Percentiles rank a stretch among this genome's conserved stretches.
Evolutionary conservation across 257 asterid genomes (phyloP).

Genomic region (Fraxinus americana): DNA sequence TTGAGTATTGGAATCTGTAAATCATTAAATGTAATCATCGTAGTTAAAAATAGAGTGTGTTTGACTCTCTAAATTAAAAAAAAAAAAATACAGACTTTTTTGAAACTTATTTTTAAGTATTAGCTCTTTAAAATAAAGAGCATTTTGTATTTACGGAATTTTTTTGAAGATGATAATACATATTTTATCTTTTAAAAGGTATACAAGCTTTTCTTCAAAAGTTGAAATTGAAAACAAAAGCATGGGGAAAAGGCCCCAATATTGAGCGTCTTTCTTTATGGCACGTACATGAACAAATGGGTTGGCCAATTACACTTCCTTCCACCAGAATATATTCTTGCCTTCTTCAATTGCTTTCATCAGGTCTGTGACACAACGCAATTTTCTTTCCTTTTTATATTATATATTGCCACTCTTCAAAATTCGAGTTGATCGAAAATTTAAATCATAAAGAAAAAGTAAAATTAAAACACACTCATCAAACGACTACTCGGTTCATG

Average conservation of each 20-base stretch:
- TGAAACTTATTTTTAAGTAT: too few species aligned
- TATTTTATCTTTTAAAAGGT: conserved; percentile 29
- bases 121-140: too few species aligned
- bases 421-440: neutral
- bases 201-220: conserved; percentile 48
- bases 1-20: too few species aligned
- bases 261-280: conserved; percentile 34
- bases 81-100: too few species aligned
- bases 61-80: too few species aligned
- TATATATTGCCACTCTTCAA: neutral
- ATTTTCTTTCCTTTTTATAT: neutral
- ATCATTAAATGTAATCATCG: too few species aligned
- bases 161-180: neutral
- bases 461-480: neutral
- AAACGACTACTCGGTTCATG: neutral
- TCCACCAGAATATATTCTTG: conserved; percentile 53
- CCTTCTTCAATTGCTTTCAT: conserved; percentile 40
- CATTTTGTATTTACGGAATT: too few species aligned
- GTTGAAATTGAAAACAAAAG: conserved; percentile 38
- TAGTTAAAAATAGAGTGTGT: too few species aligned
- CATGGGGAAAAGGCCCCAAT: conserved; percentile 22
- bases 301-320: conserved; percentile 37
- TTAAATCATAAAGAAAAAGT: too few species aligned
- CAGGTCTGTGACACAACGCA: conserved; percentile 23
- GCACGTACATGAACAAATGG: conserved; percentile 23